Evolutionary conservation across 352 stramenopile genomes (phyloP), one percentile per base, ranked within the genome.

Genomic region (Globisporangium alternatum): DNA sequence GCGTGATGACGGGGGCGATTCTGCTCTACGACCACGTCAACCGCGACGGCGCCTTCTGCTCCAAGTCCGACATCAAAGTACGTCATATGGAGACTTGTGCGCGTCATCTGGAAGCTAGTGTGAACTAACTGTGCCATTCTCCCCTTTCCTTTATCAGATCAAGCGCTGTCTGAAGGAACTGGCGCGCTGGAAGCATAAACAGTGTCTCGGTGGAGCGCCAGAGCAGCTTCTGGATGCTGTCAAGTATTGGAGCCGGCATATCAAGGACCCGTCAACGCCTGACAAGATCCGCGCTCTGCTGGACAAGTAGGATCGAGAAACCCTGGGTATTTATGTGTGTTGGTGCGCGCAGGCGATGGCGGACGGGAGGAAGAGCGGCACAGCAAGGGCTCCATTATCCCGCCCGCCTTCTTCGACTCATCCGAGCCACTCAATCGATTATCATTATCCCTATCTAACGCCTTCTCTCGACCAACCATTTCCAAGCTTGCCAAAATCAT

Each of bases 51-150:
- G 76, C 68, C 6, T 87, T 89, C 60, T 55, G 66, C 49, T 80
- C 80, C 48, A 84, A 78, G 56, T 86, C 78, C 12, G 70, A 83
- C 67, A 69, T 89, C 47, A 87, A 87, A 61, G 80, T 88, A 54
- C 17, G 62, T 17, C 25, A 10, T 1, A 15, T 56, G 8, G 2
- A 35, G 0, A 8, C 13, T 22, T 41, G 28, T 39, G 12, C 15
- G n/a, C 21, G 3, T 25, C 3, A 21, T 9, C 19, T 59, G 10
- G 9, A 3, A 30, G 13, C 6, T n/a, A 19, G 15, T 3, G 6
- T 39, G 12, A 21, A 19, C 8, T 28, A 15, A 56, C 4, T 43
- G 51, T 25, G 30, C 51, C 43, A 2, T 30, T 43, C 17, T 2
- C 35, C n/a, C 13, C 9, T n/a, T n/a, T 4, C 48, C 13, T 37